Conservation (phyloP, 2,329 filamentous ascomycete species). For the Diaporthe citrichinensis region DNA sequence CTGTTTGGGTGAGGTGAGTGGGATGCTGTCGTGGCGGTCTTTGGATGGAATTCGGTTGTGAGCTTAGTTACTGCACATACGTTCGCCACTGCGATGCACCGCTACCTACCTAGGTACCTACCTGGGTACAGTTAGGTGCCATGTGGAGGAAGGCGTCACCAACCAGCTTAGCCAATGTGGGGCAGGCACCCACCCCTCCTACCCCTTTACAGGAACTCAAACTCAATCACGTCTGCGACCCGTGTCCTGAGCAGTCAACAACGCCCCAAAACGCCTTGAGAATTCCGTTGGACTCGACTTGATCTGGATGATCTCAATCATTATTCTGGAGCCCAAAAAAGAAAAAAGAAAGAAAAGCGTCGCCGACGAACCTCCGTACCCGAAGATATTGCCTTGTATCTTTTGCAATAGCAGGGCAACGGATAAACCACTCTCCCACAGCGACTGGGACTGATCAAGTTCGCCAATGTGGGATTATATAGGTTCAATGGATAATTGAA, state of each 20-base stretch:
- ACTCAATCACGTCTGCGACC: slow-evolving; percentile 58
- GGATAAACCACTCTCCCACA: too few species aligned
- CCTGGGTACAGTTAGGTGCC: background rate
- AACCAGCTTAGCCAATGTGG: slow-evolving; percentile 26
- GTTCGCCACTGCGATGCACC: background rate
- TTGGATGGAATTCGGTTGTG: background rate
- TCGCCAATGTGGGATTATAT: too few species aligned
- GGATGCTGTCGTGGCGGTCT: background rate
- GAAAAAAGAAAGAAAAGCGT: too few species aligned
- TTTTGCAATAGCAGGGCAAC: too few species aligned
- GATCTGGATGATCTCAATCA: slow-evolving; percentile 44
- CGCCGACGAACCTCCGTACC: too few species aligned
- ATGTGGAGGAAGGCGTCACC: slow-evolving; percentile 32
- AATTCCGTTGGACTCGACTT: slow-evolving; percentile 64
- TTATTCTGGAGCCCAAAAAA: too few species aligned
- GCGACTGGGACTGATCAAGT: too few species aligned
- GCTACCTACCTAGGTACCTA: background rate
- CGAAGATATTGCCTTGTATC: too few species aligned
- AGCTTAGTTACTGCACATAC: background rate
- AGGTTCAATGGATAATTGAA: too few species aligned
- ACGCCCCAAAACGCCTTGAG: slow-evolving; percentile 69
- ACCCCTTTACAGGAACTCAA: slow-evolving; percentile 43
- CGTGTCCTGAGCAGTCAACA: slow-evolving; percentile 64
- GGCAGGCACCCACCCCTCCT: slow-evolving; percentile 15
- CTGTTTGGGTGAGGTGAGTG: background rate